Base-by-base conservation (phyloP, 768 basidiomycete species). In the Tricholoma hemisulphureum region DNA sequence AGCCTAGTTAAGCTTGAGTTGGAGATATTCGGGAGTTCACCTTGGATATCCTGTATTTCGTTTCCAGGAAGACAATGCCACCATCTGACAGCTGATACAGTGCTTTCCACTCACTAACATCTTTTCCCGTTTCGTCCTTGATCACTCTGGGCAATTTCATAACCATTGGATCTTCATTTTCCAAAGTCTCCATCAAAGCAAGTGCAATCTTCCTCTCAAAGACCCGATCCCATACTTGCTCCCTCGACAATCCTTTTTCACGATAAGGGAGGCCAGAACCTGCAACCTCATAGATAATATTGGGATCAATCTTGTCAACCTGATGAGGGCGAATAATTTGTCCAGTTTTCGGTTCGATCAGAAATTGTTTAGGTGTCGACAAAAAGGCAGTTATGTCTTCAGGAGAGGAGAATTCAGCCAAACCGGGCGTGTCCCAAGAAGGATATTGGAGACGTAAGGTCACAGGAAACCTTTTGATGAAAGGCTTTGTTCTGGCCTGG, bases 81-180 rank as follows among this genome's bases (percentile, higher is more conserved):
- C 56, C 56, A 52, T 58, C 50, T 21, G 56, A 57, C 37, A 53
- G 37, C 58, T 54, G 39, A 48, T 53, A 46, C 21, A 58, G 39
- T 32, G 52, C 58, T 32, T 58, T 53, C 58, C 58, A 58, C 34
- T 58, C 58, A 13, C 50, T 51, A 37, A 58, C 52, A 45, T 54
- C n/a, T 29, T 58, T 39, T 41, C 58, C 58, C 50, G 26, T 34
- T 28, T 16, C 14, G 49, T 53, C 24, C 34, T 20, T 55, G 45
- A 48, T 48, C 45, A 48, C 45, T 23, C 45, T 48, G n/a, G 45
- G 45, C 45, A 48, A 23, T 23, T 48, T 26, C 20, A 48, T 48
- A 48, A 26, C 45, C 20, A 18, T 48, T 5, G 45, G 45, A 23
- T 48, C 45, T 48, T 48, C 45, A 10, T 48, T 26, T 48, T 48